These are phyloP conservation scores for Exsudoporus frostii DNA, from an alignment of 768 basidiomycete genomes.

Conservation along the genomic window DNA sequence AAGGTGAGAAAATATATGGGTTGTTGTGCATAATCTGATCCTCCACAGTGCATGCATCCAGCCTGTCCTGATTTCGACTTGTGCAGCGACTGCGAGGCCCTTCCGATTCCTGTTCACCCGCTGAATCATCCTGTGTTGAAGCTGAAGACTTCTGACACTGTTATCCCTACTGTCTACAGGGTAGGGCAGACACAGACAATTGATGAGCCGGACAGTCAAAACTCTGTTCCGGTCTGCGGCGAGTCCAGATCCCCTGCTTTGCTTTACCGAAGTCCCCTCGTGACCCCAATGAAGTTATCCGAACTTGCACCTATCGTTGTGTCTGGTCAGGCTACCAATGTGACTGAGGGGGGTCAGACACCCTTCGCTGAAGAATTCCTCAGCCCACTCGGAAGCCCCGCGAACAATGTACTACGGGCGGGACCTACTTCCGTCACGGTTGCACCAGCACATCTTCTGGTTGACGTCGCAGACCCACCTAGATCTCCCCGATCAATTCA, in stretches of 20 bases:
- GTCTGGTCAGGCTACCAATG: background rate
- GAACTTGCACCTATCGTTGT: background rate
- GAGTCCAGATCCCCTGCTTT: background rate
- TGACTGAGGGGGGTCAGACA: background rate
- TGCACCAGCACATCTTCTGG: constrained; percentile 5
- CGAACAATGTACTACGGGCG: background rate
- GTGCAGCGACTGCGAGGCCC: constrained; percentile 74
- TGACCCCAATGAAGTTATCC: background rate
- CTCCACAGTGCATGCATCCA: constrained; percentile 71
- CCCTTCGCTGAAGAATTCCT: constrained; percentile 22
- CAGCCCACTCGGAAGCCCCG: constrained; percentile 20
- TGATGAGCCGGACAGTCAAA: background rate
- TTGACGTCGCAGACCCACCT: constrained; percentile 5
- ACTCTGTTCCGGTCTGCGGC: background rate
- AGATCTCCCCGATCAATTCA: constrained; percentile 8
- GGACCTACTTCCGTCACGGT: background rate
- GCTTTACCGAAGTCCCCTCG: background rate
- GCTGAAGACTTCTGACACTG: constrained; percentile 52
- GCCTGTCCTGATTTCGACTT: constrained; percentile 79
- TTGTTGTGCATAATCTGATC: background rate
- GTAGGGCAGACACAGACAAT: constrained; percentile 16
- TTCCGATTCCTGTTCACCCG: constrained; percentile 76
- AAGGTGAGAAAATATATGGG: constrained; percentile 46
- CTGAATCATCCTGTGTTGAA: constrained; percentile 70
- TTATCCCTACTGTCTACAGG: constrained; percentile 43